Base-by-base conservation (phyloP, 179 eudicot species). In the Spinacia oleracea region DNA sequence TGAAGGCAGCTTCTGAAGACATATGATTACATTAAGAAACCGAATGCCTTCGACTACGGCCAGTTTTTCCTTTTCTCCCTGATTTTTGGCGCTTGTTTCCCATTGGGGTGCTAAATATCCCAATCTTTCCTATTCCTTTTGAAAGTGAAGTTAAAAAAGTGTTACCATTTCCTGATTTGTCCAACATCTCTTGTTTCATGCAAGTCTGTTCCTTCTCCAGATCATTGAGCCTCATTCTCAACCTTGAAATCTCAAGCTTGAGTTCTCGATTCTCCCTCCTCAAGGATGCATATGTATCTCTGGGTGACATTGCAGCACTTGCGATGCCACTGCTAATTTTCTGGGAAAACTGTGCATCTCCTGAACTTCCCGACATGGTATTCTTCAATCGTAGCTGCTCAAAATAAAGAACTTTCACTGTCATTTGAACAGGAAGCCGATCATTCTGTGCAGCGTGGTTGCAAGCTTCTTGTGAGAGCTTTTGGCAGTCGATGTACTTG, bases 401-500 rank as follows among this genome's bases (percentile, higher is more conserved):
- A 46, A 79, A 85, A 70, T 91, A 90, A 42, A 91, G 93, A 71
- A 91, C 91, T 77, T 83, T 78, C 14, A 91, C 89, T 50, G 86
- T 76, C 87, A 85, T 81, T 68, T 87, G 90, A 51, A 90, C 89
- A 25, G 93, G 96, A 21, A 91, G 89, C 34, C 93, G 80, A 12
- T 91, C 92, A 45, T 91, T 91, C 72, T 90, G 91, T 9, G 93
- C 96, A 75, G 93, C 96, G 34, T 91, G 96, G 38, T 84, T 88
- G 81, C 88, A 78, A 23, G 93, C 92, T 81, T 91, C 96, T 77
- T 89, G 88, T 21, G 96, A 87, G 1, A 91, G 91, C 79, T 90
- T 91, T 77, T 89, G 93, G 75, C 89, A 87, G 78, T 91, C 93
- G 62, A 91, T 86, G 77, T 78, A 80, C 56, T 81, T 87, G 87